Evolutionary conservation across 176 grass and related monocot genomes (phyloP), one percentile per base, ranked within the genome.

Genomic region (Musa beccarii): DNA sequence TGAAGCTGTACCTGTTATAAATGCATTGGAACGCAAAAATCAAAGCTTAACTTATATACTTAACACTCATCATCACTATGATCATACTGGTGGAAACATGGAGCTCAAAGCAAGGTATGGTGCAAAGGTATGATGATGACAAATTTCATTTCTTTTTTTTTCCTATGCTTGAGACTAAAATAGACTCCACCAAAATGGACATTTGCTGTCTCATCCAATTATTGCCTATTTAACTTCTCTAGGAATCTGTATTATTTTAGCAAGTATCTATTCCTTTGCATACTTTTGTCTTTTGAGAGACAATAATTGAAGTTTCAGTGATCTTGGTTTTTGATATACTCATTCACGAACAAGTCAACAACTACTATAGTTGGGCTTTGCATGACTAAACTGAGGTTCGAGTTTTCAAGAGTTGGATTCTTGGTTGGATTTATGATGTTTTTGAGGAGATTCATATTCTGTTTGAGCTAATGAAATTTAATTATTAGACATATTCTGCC

Each of bases 11-110:
- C 95, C 95, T 74, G 79, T 99, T 52, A 99, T 99, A 86, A 84
- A 92, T 51, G 88, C 82, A 71, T 73, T 99, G 50, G 84, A 99
- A 75, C 88, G 84, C 54, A 89, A 85, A 82, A 99, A 99, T 83
- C 95, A 94, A 65, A 99, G 94, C 83, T 84, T 99, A 80, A 99
- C 90, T 70, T 99, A 99, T 80, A 99, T 99, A 85, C 62, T 99
- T 51, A 99, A 99, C 54, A 99, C 95, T 50, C 95, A 99, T 84
- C 95, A 99, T 86, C 95, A 99, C 82, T 79, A 85, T 82, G 95
- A 99, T 67, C 95, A 99, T 87, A 99, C 88, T 84, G 95, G 88
- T 84, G 90, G 95, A 61, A 99, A 99, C 77, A 82, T 99, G 87
- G 95, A 99, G 79, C 74, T 99, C 61, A 99, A 99, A 84, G 82